Evolutionary conservation across 2,329 filamentous ascomycete species (phyloP).

Genomic region (Microdochium paspali): DNA sequence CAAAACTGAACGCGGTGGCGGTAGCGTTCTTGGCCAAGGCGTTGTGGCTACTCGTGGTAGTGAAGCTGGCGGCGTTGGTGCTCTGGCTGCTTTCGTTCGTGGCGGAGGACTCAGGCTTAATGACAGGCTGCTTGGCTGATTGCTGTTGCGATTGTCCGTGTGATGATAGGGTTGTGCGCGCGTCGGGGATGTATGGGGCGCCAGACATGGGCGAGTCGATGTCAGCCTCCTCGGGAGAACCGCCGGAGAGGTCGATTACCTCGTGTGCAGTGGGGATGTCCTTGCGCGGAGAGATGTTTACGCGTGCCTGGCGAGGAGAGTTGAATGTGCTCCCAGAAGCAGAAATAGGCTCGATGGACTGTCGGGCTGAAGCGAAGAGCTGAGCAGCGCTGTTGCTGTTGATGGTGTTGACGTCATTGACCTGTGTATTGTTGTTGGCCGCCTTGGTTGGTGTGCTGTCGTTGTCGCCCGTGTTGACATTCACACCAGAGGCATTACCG

Average conservation of each 20-base stretch:
- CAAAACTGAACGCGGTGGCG: not conserved
- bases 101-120: too few relatives aligned
- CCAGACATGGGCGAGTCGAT: not conserved
- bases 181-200: not conserved
- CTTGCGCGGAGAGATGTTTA: not conserved
- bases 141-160: too few relatives aligned
- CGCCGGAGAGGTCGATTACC: not conserved
- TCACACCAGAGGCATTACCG: not conserved
- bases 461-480: not conserved
- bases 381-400: not conserved
- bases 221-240: not conserved
- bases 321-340: too few relatives aligned
- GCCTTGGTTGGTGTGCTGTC: not conserved
- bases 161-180: not conserved
- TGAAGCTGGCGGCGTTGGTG: not conserved
- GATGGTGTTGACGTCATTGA: not conserved
- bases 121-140: not conserved
- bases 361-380: not conserved
- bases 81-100: not conserved
- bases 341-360: not conserved
- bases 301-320: too few relatives aligned
- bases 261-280: not conserved
- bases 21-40: too few relatives aligned
- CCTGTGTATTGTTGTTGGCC: too few relatives aligned
- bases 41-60: too few relatives aligned